These are phyloP conservation scores for Fusarium secorum DNA, from an alignment of 2,329 filamentous ascomycete species.

Conservation along the genomic window DNA sequence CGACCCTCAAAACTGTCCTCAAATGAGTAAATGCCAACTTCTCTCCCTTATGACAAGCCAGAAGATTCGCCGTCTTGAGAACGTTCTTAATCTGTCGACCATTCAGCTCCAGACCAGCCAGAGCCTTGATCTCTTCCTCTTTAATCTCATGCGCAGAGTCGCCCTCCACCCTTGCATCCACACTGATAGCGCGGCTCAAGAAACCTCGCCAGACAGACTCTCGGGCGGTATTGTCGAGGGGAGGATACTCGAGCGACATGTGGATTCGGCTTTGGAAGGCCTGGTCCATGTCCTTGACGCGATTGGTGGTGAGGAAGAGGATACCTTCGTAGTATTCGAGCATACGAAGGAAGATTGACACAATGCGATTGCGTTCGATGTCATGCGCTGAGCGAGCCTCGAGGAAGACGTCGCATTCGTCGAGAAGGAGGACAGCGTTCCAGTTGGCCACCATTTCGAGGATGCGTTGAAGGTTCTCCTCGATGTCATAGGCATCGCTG, in stretches of 20 bases:
- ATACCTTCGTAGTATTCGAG: constrained; percentile 59
- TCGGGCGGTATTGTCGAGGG: constrained; percentile 49
- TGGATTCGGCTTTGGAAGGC: constrained; percentile 60
- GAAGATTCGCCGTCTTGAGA: constrained; percentile 49
- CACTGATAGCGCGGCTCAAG: constrained; percentile 44
- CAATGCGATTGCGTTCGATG: constrained; percentile 46
- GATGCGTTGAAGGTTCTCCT: constrained; percentile 60
- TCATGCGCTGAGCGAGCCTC: constrained; percentile 47
- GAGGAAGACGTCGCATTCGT: constrained; percentile 55
- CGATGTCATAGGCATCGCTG: constrained; percentile 69
- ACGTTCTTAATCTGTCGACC: constrained; percentile 61
- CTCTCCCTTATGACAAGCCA: constrained; percentile 46
- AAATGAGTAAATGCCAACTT: constrained; percentile 43
- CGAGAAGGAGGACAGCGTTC: constrained; percentile 50
- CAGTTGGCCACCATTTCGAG: constrained; percentile 72
- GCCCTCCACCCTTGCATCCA: constrained; percentile 32
- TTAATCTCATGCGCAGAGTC: constrained; percentile 43
- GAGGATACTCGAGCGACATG: constrained; percentile 56
- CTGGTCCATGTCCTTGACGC: constrained; percentile 54
- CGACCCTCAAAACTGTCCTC: constrained; percentile 44
- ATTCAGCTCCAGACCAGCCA: constrained; percentile 54
- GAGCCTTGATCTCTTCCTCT: constrained; percentile 44
- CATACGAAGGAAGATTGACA: constrained; percentile 52
- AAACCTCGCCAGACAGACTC: constrained; percentile 53
- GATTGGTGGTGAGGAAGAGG: constrained; percentile 59